These are phyloP conservation scores for Beauveria rudraprayagi DNA, from an alignment of 2,329 filamentous ascomycete genomes.

Conservation along the genomic window DNA sequence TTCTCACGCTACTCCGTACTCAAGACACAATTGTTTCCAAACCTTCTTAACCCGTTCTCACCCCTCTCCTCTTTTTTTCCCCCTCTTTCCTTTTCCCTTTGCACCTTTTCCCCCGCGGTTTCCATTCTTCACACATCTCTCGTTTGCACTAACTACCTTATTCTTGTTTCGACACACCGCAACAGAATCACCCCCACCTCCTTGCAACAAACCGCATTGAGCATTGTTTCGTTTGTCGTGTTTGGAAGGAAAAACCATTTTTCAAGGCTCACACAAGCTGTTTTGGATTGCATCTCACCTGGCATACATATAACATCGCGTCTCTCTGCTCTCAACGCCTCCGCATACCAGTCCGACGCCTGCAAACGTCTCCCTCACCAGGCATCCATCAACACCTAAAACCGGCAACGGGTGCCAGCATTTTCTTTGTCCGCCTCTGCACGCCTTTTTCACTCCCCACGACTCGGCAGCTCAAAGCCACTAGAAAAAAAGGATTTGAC, in stretches of 20 bases:
- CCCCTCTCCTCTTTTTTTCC: background rate
- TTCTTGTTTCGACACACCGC: background rate
- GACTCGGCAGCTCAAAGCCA: background rate
- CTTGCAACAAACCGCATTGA: background rate
- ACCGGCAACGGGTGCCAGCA: background rate
- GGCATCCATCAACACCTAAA: background rate
- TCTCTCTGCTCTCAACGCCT: background rate
- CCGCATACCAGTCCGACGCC: background rate
- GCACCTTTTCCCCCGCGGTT: background rate
- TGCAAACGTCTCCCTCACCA: no score
- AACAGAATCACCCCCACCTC: background rate
- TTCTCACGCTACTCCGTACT: background rate
- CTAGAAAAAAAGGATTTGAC: background rate
- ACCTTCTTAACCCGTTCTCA: conserved; percentile 4
- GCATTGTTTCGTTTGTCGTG: background rate
- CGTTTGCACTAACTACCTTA: no score
- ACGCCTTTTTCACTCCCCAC: background rate
- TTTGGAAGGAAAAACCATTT: background rate
- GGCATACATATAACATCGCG: no score
- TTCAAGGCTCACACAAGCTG: background rate
- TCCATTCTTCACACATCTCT: no score
- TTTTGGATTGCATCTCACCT: no score
- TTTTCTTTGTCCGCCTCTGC: background rate
- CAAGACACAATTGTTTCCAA: background rate
- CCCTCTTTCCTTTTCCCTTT: background rate